Base-by-base conservation (phyloP, 768 basidiomycete genomes). In the Galerina sulciceps region DNA sequence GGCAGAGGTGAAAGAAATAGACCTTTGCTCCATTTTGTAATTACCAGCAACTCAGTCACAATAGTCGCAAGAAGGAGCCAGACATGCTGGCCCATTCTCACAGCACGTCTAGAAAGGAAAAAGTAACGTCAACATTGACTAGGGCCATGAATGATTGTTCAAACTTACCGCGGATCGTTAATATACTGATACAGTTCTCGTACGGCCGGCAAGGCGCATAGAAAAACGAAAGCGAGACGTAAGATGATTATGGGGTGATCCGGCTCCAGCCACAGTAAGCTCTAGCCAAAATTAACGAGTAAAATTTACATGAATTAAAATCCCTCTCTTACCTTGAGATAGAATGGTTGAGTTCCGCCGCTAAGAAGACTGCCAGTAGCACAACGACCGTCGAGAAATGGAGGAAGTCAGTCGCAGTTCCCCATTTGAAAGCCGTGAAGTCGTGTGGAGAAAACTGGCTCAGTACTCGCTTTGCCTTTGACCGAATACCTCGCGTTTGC, bases 41-140 rank as follows among this genome's bases (percentile, higher is more conserved):
- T 93, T 42, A 87, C 88, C 50, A 94, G 78, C 36, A 93, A 71
- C 70, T 94, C 93, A 13, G 93, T 94, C 57, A 85, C 66, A 60
- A 93, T 86, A n/a, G 93, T 94, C 34, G 93, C 92, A 49, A 93
- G 83, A 59, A 94, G 76, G 41, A 94, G 76, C 93, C 93, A 94
- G 35, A 88, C 87, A 68, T 94, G 93, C 64, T 93, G 90, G 1
- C 93, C 93, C 93, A 94, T 94, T 56, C 93, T 83, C 61, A 87
- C 87, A n/a, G 90, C 88, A 64, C 80, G 87, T 66, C 93, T 94
- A 54, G n/a, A 54, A 9, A 47, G 43, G 18, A 17, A 55, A 20
- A 58, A 48, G 31, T 44, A 55, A 42, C 38, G 53, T 41, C 38
- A 60, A 41, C 48, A 57, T 59, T 54, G 47, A 36, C 46, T 49